Evolutionary conservation across 371 early-diverging fungal species (phyloP).

Genomic region (Lichtheimia ornata): DNA sequence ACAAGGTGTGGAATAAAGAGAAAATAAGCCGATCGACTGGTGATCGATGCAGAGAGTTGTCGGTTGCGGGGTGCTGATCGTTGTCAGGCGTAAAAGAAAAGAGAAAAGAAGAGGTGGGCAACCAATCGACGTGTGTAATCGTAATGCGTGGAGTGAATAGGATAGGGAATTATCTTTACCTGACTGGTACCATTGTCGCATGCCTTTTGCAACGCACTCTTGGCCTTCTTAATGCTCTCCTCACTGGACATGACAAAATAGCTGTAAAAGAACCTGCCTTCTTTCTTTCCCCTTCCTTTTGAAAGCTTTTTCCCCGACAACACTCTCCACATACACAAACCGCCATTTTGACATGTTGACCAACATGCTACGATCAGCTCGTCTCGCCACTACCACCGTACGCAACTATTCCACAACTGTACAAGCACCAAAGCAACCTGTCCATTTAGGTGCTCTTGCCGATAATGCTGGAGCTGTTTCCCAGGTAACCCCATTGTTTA

Average conservation of each 20-base stretch:
- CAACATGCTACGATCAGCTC: conserved; percentile 10
- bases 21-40: not conserved
- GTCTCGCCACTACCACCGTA: conserved; percentile 10
- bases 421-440: conserved; percentile 31
- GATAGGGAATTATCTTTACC: conserved; percentile 9
- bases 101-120: conserved; percentile 1
- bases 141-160: conserved; percentile 1
- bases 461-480: conserved; percentile 53
- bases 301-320: not conserved
- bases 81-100: not conserved
- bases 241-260: conserved; percentile 14
- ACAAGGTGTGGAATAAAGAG: not conserved
- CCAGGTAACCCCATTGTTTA: conserved; percentile 29
- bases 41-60: no score
- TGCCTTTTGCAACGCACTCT: conserved; percentile 26
- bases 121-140: conserved; percentile 7
- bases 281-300: no score
- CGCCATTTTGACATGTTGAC: no score
- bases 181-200: conserved; percentile 12
- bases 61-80: no score
- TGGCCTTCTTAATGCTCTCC: conserved; percentile 19
- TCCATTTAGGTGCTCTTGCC: conserved; percentile 42
- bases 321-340: not conserved
- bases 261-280: no score
- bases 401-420: conserved; percentile 31